phyloP scores from a whole-genome alignment of 352 stramenopile species.

The Globisporangium polare region DNA sequence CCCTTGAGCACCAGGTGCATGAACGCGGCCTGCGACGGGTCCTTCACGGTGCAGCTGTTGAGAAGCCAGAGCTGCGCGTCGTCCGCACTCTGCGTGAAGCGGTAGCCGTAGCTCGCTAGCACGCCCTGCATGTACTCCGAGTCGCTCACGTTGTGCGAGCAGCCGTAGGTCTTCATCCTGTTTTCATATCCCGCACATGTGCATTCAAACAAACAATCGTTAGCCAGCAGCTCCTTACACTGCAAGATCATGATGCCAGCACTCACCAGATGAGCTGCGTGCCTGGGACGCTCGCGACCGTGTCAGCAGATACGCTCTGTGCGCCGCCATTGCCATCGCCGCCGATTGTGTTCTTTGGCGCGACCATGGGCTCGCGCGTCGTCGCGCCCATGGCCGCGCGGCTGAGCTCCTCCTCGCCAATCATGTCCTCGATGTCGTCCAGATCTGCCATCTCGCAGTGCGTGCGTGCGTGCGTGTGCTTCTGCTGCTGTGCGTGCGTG shows the following conservation, averaged over 20 bases:
- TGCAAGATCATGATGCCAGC: neutral
- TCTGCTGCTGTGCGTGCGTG: neutral
- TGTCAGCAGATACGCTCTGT: neutral
- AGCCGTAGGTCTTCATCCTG: slow-evolving; percentile 90
- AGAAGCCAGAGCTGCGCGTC: slow-evolving; percentile 86
- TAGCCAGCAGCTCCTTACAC: neutral
- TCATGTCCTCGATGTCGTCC: slow-evolving; percentile 85
- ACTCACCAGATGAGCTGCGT: slow-evolving; percentile 68
- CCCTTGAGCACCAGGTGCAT: slow-evolving; percentile 86
- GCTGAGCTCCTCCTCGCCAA: slow-evolving; percentile 61
- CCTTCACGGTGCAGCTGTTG: slow-evolving; percentile 94
- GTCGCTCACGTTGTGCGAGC: slow-evolving; percentile 92
- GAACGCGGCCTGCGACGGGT: slow-evolving; percentile 89
- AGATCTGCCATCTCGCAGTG: slow-evolving; percentile 18
- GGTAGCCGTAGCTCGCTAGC: slow-evolving; percentile 88
- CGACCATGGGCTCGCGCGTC: slow-evolving; percentile 53
- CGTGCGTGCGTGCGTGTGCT: neutral
- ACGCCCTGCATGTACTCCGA: slow-evolving; percentile 93
- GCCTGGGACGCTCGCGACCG: slow-evolving; percentile 36
- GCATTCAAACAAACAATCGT: neutral
- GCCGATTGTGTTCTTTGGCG: slow-evolving; percentile 36
- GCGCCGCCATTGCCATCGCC: slow-evolving; percentile 10
- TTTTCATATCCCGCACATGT: slow-evolving; percentile 1
- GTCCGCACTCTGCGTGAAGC: slow-evolving; percentile 68
- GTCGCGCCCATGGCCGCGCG: slow-evolving; percentile 41